Conservation (phyloP, 768 basidiomycete genomes). For the Suillus tomentosus region DNA sequence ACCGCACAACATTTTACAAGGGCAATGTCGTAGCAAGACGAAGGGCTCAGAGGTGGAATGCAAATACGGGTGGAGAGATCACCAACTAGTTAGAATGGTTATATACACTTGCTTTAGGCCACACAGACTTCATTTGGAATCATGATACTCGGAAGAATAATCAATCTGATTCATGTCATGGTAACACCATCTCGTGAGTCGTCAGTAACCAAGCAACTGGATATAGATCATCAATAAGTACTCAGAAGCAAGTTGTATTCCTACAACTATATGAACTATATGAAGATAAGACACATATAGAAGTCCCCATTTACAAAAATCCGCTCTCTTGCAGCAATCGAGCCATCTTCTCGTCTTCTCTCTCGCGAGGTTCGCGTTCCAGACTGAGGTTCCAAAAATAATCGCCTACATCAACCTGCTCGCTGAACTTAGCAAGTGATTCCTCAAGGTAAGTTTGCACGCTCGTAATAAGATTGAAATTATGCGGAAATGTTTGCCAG, state of each 20-base stretch:
- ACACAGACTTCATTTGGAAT: neutral
- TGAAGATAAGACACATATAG: neutral
- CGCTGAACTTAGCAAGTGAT: slow-evolving; percentile 68
- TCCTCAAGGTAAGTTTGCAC: slow-evolving; percentile 81
- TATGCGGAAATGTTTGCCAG: slow-evolving; percentile 92
- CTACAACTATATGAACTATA: neutral
- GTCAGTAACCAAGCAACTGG: neutral
- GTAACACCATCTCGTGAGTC: neutral
- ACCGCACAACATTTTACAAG: slow-evolving; percentile 22
- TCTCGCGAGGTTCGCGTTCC: slow-evolving; percentile 88
- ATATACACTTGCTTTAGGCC: neutral
- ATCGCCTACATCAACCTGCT: slow-evolving; percentile 69
- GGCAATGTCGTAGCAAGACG: slow-evolving; percentile 21
- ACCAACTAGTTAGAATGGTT: neutral
- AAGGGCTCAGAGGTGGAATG: slow-evolving; percentile 22
- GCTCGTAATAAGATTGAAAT: slow-evolving; percentile 66
- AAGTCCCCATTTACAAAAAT: slow-evolving; percentile 54
- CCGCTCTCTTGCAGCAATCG: slow-evolving; percentile 85
- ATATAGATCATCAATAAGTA: slow-evolving; percentile 2
- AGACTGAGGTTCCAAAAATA: slow-evolving; percentile 85
- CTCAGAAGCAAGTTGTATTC: neutral
- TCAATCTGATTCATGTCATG: neutral
- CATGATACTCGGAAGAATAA: neutral
- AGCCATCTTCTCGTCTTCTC: slow-evolving; percentile 97
- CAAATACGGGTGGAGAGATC: neutral